Base-by-base conservation (phyloP, 1,284 basidiomycete genomes). In the Acaromyces ingoldii region DNA sequence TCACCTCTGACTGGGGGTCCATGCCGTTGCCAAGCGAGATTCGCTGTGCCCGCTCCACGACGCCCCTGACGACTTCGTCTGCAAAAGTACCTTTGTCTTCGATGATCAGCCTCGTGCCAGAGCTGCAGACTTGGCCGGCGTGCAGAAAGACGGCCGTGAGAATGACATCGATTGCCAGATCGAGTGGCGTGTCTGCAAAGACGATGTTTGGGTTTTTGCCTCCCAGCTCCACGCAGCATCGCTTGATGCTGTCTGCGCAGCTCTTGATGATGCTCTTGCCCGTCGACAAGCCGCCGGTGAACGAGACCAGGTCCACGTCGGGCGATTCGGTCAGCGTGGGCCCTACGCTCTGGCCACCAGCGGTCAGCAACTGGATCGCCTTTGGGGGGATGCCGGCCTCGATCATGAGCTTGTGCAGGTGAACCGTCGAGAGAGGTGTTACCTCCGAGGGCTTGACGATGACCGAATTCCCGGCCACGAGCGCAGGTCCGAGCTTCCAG, bases 391-490 rank as follows among this genome's bases (percentile, higher is more conserved):
- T 61, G 24, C 73, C 73, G 4, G 70, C 70, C 39, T 75, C 72
- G 40, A 70, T 33, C 25, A 72, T 55, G 34, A 75, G 55, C 41
- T 63, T 60, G 31, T 65, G 63, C 31, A 75, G 61, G 53, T 74
- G 63, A 26, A 75, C 47, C 25, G 70, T 70, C 15, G 72, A 73
- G 5, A 75, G 64, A 0, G 73, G 73, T 1, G 73, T 74, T 36
- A 75, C 72, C 44, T 75, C 73, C n/a, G 69, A 72, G 3, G 73
- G 73, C 57, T 75, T 75, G 59, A 75, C 65, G 49, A 75, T 73
- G 24, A 67, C 62, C 10, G 58, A 62, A 39, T 75, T 75, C 30
- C 73, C 73, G 4, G 72, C 64, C 0, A 63, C 72, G 11, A 75
- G 60, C 17, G 73, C 73, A 1, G 73, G 73, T 2, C 72, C 73